Evolutionary conservation across 2,329 filamentous ascomycete genomes (phyloP).

Genomic region (Fusarium sp.): DNA sequence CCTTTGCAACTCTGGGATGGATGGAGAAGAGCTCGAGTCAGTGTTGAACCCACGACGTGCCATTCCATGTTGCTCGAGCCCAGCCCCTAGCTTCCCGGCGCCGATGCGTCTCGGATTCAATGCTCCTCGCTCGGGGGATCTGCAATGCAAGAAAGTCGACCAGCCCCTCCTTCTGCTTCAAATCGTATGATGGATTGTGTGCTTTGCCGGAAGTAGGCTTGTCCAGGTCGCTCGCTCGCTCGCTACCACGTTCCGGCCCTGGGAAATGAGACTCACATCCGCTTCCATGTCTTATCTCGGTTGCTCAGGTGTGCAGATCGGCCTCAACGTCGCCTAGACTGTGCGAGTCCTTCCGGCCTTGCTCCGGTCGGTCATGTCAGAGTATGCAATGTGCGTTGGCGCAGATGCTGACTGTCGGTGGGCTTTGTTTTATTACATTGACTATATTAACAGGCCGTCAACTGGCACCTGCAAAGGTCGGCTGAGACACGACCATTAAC

Average conservation of each 20-base stretch:
- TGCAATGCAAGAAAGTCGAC: constrained; percentile 26
- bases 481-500: neutral
- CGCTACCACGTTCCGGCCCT: constrained; percentile 9
- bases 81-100: constrained; percentile 5
- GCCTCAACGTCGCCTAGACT: constrained; percentile 16
- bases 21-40: constrained; percentile 23
- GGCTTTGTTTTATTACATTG: neutral
- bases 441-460: neutral
- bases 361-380: constrained; percentile 6
- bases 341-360: neutral
- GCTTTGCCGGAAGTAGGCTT: constrained; percentile 8
- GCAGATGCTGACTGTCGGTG: neutral
- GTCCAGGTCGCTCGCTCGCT: constrained; percentile 16
- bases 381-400: constrained; percentile 19
- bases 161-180: constrained; percentile 7
- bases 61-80: constrained; percentile 17
- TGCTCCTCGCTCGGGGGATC: constrained; percentile 22
- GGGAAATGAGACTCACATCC: constrained; percentile 33
- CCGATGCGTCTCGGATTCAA: constrained; percentile 7
- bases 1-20: constrained; percentile 1
- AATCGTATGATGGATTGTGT: constrained; percentile 33
- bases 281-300: constrained; percentile 34
- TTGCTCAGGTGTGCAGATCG: constrained; percentile 15
- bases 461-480: neutral
- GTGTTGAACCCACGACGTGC: constrained; percentile 22